phyloP scores from a whole-genome alignment of 805 yeast species.

The Hanseniaspora occidentalis region DNA sequence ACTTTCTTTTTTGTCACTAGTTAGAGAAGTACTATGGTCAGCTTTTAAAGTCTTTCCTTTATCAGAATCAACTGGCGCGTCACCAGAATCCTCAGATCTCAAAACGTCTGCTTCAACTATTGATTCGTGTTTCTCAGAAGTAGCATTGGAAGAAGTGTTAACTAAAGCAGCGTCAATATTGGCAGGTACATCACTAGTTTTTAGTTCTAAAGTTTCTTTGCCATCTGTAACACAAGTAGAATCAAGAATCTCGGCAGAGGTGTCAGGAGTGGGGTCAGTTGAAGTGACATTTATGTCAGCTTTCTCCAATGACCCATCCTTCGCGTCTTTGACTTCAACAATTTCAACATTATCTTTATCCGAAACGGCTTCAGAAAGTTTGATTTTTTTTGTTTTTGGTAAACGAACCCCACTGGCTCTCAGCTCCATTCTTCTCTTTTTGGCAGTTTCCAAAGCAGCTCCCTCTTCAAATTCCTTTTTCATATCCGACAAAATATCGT shows the following conservation, averaged over 20 bases:
- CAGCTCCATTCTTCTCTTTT: background rate
- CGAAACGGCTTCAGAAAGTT: background rate
- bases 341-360: background rate
- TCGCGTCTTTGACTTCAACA: too few relatives aligned
- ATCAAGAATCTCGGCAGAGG: too few relatives aligned
- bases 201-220: too few relatives aligned
- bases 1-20: background rate
- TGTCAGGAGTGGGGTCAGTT: too few relatives aligned
- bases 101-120: background rate
- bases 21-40: background rate
- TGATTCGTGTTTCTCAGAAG: background rate
- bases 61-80: background rate
- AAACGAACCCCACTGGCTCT: background rate
- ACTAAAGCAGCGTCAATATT: background rate
- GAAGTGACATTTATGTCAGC: too few relatives aligned
- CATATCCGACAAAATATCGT: constrained; percentile 8
- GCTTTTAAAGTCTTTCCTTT: background rate
- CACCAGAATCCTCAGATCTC: too few relatives aligned
- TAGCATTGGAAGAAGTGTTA: background rate
- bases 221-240: too few relatives aligned
- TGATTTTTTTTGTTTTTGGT: background rate
- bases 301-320: too few relatives aligned
- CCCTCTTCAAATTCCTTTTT: constrained; percentile 18
- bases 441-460: background rate
- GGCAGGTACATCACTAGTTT: background rate